Evolutionary conservation across 2,329 filamentous ascomycete genomes (phyloP).

Genomic region (Epichloe coenophiala): DNA sequence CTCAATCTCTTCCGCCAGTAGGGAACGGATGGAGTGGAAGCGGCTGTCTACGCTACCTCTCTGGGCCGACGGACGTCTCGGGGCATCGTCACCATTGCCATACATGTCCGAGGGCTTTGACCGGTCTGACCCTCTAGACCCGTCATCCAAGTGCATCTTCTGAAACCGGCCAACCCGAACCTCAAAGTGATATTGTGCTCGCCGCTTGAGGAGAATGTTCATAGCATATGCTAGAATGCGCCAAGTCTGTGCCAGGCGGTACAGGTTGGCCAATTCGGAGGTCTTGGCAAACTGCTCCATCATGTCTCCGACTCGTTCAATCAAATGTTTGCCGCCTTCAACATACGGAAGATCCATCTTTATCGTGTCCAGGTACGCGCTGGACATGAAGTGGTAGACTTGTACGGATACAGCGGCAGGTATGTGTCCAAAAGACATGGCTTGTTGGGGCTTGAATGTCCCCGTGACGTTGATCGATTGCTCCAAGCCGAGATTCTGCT

Average conservation of each 20-base stretch:
- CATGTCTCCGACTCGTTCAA: constrained; percentile 34
- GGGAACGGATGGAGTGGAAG: constrained; percentile 25
- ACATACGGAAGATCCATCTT: constrained; percentile 31
- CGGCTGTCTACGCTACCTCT: constrained; percentile 18
- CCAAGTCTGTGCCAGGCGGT: constrained; percentile 52
- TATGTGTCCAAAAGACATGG: constrained; percentile 47
- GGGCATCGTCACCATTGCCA: constrained; percentile 24
- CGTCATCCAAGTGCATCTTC: constrained; percentile 18
- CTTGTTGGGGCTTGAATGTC: constrained; percentile 44
- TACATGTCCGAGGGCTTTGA: constrained; percentile 14
- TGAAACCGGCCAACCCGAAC: constrained; percentile 28
- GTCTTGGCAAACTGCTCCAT: constrained; percentile 43
- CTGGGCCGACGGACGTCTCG: constrained; percentile 18
- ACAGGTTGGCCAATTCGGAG: constrained; percentile 43
- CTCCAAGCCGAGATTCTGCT: constrained; percentile 38
- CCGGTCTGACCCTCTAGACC: constrained; percentile 13
- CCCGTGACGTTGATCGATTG: constrained; percentile 45
- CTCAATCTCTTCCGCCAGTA: constrained; percentile 42
- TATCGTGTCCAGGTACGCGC: constrained; percentile 42
- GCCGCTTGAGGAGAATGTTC: constrained; percentile 36
- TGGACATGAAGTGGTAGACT: constrained; percentile 42
- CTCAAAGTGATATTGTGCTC: constrained; percentile 45
- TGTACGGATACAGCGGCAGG: constrained; percentile 37
- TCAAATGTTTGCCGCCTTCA: constrained; percentile 24
- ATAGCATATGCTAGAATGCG: constrained; percentile 45